Base-by-base conservation (phyloP, 257 asterid species). In the Nicotiana knightiana region DNA sequence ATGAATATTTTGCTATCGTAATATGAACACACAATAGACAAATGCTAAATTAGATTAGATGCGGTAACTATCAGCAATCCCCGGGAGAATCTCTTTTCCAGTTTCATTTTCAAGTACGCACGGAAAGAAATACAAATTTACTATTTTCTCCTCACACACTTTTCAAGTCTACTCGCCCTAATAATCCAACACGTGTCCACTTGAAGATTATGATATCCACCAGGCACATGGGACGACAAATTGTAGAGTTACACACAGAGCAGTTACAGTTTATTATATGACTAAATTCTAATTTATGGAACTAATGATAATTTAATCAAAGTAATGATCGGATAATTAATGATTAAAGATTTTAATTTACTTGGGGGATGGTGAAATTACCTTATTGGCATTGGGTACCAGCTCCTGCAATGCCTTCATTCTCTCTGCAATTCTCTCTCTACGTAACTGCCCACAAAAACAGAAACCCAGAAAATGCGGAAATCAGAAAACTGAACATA, bases 391-490 rank as follows among this genome's bases (percentile, higher is more conserved):
- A 85, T 93, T 93, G 71, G 99, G 99, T 71, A 95, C 98, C 33
- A 95, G 93, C 88, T 93, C 98, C 85, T 95, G 99, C 70, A 95
- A 84, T 5, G 92, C 88, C 92, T 93, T 93, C 99, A 92, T 92
- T 85, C 99, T 91, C 90, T 93, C 97, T 83, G 99, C 99, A 87
- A 95, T 95, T 82, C 99, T 92, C 97, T 95, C 99, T 79, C 99
- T 92, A 59, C 99, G 91, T 85, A 95, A 91, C 99, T 95, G 94
- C 88, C 83, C 68, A 85, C 80, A 78, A 81, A 86, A 77, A 35
- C 43, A 77, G 39, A 80, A 68, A 67, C 77, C 75, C 61, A n/a
- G 54, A 76, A 84, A 78, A 81, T 68, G 79, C 87, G 85, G 70
- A 84, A 73, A 86, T 65, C 81, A 30, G 46, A 79, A 76, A 5